phyloP scores from a whole-genome alignment of 2,329 filamentous ascomycete species.

The Fusarium sp. region DNA sequence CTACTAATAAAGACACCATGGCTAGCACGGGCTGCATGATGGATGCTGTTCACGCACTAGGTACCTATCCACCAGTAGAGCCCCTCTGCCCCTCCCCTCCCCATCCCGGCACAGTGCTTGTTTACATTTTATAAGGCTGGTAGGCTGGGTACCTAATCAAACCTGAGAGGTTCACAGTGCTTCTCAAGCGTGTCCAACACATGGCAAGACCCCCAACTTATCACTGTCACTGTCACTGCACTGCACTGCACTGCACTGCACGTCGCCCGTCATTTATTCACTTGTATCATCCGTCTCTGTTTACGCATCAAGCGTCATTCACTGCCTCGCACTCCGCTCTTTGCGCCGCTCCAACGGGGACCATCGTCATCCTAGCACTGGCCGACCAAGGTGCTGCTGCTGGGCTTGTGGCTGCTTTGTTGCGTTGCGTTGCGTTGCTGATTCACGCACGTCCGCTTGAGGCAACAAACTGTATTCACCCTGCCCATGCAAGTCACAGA shows the following conservation, averaged over 20 bases:
- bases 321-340: not conserved
- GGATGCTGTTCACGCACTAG: too few species aligned
- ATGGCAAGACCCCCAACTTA: slow-evolving; percentile 27
- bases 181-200: not conserved
- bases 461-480: slow-evolving; percentile 32
- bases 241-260: slow-evolving; percentile 2
- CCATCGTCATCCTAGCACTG: slow-evolving; percentile 37
- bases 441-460: slow-evolving; percentile 40
- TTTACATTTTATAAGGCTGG: slow-evolving; percentile 35
- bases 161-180: slow-evolving; percentile 23
- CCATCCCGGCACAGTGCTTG: slow-evolving; percentile 32
- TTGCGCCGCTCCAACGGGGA: slow-evolving; percentile 15
- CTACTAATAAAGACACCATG: too few species aligned
- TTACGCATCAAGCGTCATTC: slow-evolving; percentile 19
- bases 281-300: slow-evolving; percentile 13
- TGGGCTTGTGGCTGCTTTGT: slow-evolving; percentile 25
- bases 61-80: too few species aligned
- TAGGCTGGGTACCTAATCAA: slow-evolving; percentile 23
- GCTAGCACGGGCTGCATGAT: too few species aligned
- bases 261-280: slow-evolving; percentile 16
- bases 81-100: too few species aligned
- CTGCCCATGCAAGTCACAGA: slow-evolving; percentile 15
- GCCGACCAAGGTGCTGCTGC: slow-evolving; percentile 34
- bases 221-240: not conserved
- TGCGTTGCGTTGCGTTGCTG: slow-evolving; percentile 31